These are phyloP conservation scores for Craterostigma plantagineum DNA, from an alignment of 257 asterid genomes.

Conservation along the genomic window DNA sequence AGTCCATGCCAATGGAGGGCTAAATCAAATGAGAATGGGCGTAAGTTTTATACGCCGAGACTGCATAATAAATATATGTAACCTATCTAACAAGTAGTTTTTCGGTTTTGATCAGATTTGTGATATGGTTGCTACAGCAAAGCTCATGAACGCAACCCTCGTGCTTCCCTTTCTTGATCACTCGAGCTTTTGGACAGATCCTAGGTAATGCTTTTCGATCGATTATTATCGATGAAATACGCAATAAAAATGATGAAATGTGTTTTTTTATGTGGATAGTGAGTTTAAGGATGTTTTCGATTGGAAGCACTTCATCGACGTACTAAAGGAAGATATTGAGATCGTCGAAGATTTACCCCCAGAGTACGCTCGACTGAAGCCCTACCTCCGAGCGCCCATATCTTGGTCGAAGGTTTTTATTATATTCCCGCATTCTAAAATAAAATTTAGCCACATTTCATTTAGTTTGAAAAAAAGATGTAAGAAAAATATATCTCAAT, in stretches of 20 bases:
- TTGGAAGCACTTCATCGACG: slow-evolving; percentile 58
- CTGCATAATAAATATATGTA: not conserved
- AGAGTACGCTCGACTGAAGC: slow-evolving; percentile 21
- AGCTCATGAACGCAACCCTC: slow-evolving; percentile 4
- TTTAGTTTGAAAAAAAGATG: too few species aligned
- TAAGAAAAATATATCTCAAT: too few species aligned
- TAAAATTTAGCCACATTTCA: too few species aligned
- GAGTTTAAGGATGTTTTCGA: slow-evolving; percentile 78
- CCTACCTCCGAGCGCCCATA: slow-evolving; percentile 50
- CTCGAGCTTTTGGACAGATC: slow-evolving; percentile 8
- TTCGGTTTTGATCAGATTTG: slow-evolving; percentile 1
- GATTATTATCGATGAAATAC: not conserved
- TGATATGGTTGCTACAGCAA: slow-evolving; percentile 1
- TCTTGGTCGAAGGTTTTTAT: slow-evolving; percentile 80
- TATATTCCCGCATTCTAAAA: too few species aligned
- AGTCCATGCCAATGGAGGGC: slow-evolving; percentile 60
- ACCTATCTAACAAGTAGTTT: not conserved
- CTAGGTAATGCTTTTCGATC: slow-evolving; percentile 22
- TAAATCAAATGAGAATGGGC: slow-evolving; percentile 69
- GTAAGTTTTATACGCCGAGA: slow-evolving; percentile 12
- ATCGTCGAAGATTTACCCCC: slow-evolving; percentile 64
- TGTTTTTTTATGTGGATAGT: too few species aligned
- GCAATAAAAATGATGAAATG: slow-evolving; percentile 10
- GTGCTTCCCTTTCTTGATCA: slow-evolving; percentile 4
- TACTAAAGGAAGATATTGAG: slow-evolving; percentile 39